phyloP scores from a whole-genome alignment of 2,329 filamentous ascomycete species.

The Aspergillus quadricinctus region DNA sequence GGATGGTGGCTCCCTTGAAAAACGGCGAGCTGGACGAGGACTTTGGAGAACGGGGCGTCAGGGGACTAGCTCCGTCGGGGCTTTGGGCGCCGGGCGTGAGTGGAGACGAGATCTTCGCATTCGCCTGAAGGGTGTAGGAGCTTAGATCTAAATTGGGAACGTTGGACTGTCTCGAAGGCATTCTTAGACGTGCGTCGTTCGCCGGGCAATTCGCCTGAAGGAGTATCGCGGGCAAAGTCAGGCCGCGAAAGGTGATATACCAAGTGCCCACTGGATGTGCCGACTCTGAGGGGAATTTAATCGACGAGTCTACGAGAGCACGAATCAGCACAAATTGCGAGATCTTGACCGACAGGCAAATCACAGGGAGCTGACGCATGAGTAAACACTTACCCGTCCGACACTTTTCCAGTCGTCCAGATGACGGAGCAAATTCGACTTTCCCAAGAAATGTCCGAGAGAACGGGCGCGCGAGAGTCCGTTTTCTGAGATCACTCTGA shows the following conservation, averaged over 20 bases:
- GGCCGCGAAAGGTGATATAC: conserved; percentile 4
- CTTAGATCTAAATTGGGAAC: conserved; percentile 37
- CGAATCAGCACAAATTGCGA: neutral
- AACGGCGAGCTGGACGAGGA: conserved; percentile 35
- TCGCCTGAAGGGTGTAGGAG: conserved; percentile 27
- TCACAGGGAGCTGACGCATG: neutral
- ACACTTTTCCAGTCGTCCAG: neutral
- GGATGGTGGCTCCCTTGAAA: conserved; percentile 38
- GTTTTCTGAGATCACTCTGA: neutral
- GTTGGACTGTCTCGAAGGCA: conserved; percentile 34
- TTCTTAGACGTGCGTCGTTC: conserved; percentile 20
- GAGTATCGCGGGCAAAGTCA: neutral
- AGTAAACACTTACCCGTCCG: neutral
- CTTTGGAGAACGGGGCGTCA: conserved; percentile 37
- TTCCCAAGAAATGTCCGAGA: neutral
- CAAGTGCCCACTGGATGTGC: neutral
- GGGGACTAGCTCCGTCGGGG: conserved; percentile 31
- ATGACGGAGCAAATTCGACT: neutral
- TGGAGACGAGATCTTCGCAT: conserved; percentile 28
- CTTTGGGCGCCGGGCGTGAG: conserved; percentile 33
- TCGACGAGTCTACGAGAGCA: neutral
- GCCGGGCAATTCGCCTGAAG: neutral
- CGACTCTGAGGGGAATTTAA: neutral
- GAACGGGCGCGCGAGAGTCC: neutral
- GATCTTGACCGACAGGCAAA: neutral